phyloP scores from a whole-genome alignment of 495 filamentous ascomycete genomes.

The Arthonia radiata region DNA sequence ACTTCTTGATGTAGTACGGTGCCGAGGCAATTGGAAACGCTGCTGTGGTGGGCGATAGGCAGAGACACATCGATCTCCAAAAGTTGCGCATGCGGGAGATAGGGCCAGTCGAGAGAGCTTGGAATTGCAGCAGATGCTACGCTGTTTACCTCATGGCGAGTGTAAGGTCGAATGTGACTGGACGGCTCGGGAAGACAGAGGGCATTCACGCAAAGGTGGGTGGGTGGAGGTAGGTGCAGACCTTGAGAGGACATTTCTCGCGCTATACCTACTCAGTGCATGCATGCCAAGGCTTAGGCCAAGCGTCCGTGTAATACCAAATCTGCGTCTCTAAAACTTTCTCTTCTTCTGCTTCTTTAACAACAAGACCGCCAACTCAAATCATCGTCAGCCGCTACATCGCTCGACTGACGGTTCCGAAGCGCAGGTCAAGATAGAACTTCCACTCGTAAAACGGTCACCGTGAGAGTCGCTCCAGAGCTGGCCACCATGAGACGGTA shows the following conservation, averaged over 20 bases:
- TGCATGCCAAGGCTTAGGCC: neutral
- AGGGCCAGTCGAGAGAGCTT: too few relatives aligned
- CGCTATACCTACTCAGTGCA: neutral
- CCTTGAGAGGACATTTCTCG: neutral
- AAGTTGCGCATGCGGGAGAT: too few relatives aligned
- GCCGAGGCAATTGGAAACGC: too few relatives aligned
- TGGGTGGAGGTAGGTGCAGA: too few relatives aligned
- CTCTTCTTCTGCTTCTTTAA: constrained; percentile 20
- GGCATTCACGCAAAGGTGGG: too few relatives aligned
- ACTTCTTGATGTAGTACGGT: too few relatives aligned
- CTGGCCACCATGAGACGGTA: constrained; percentile 84
- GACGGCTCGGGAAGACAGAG: too few relatives aligned
- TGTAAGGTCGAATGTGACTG: too few relatives aligned
- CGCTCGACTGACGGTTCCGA: constrained; percentile 70
- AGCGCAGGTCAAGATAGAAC: constrained; percentile 57
- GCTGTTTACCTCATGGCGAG: too few relatives aligned
- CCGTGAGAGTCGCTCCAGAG: constrained; percentile 61
- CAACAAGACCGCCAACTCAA: constrained; percentile 77
- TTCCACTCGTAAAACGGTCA: constrained; percentile 96
- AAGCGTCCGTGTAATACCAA: constrained; percentile 4
- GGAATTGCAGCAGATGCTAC: too few relatives aligned
- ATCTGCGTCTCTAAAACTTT: constrained; percentile 4
- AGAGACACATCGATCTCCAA: too few relatives aligned
- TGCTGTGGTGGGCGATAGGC: too few relatives aligned
- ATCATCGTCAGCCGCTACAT: constrained; percentile 49